Base-by-base conservation (phyloP, 1,284 basidiomycete species). In the Flammula alnicola region DNA sequence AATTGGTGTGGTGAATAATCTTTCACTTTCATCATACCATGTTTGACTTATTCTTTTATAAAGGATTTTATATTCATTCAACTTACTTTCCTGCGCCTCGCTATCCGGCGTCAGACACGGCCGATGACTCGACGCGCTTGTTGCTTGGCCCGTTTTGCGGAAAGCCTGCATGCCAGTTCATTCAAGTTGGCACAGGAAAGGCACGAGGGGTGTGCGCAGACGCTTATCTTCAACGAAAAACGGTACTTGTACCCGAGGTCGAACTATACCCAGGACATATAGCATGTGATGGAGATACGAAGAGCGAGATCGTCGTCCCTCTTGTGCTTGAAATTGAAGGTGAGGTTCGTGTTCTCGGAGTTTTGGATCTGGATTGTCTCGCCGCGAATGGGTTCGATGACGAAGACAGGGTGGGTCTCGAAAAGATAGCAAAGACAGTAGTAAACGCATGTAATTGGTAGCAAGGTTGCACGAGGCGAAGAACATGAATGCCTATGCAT, bases 81-180 rank as follows among this genome's bases (percentile, higher is more conserved):
- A 70, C 73, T 29, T 69, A 88, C 33, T 88, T 84, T 61, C 90
- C 87, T 27, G 44, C 55, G 16, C 76, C 83, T 37, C 68, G 66
- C 26, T 55, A 47, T 35, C 38, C 49, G 42, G 45, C 35, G 39
- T 40, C 56, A 22, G 43, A 51, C 26, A 52, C 47, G 32, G 55
- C 39, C 44, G 32, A 57, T 14, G 56, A 60, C 33, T 32, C 54
- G 53, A 55, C 60, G 42, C 67, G 60, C 51, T 73, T 95, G 8
- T 71, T 92, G 32, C 74, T 95, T 3, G 93, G 88, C 0, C 93
- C 93, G 0, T 96, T 94, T 70, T 87, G 84, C 57, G 93, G 93
- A 40, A 91, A 87, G 57, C 93, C 93, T 1, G 93, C 93, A 0
- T 95, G 93, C 66, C 88, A 93, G 56, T 81, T 81, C 57, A 93